Conservation (phyloP, 2,329 filamentous ascomycete species). For the Phialophora verrucosa region DNA sequence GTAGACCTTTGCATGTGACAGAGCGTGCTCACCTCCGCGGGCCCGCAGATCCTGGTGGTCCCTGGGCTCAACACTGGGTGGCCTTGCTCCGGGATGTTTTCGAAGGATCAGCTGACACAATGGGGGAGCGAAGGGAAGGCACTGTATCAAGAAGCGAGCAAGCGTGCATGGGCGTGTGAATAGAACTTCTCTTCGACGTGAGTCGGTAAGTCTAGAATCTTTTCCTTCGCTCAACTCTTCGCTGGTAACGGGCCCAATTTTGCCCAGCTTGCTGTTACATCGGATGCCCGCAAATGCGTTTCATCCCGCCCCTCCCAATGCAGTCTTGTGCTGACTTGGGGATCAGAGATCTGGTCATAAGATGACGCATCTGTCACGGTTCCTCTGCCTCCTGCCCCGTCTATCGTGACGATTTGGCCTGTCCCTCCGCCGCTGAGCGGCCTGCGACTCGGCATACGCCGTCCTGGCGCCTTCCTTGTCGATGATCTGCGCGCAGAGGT, state of each 20-base stretch:
- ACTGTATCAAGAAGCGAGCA: neutral
- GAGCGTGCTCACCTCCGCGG: neutral
- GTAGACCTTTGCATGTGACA: slow-evolving; percentile 52
- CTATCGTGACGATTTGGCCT: slow-evolving; percentile 45
- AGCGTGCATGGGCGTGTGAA: neutral
- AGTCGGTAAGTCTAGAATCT: slow-evolving; percentile 6
- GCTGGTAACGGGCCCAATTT: neutral
- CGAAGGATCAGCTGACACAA: neutral
- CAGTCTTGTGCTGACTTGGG: neutral
- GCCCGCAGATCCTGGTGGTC: neutral
- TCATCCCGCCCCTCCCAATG: neutral
- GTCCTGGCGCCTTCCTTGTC: slow-evolving; percentile 63
- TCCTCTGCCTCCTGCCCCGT: slow-evolving; percentile 42
- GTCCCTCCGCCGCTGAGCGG: slow-evolving; percentile 46
- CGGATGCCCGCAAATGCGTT: neutral
- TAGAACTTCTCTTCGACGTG: slow-evolving; percentile 2
- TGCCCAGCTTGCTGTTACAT: neutral
- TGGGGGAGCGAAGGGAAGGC: neutral
- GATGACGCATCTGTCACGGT: slow-evolving; percentile 45
- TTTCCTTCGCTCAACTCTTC: neutral
- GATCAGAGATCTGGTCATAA: slow-evolving; percentile 16
- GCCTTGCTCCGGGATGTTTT: neutral
- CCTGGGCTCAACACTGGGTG: neutral
- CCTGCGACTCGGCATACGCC: slow-evolving; percentile 44
- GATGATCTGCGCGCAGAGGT: slow-evolving; percentile 83